A percentile compares a stretch with the other conserved stretches of the same genome.
Conservation (phyloP, 202 grass and related monocot species). For the Digitaria exilis region DNA sequence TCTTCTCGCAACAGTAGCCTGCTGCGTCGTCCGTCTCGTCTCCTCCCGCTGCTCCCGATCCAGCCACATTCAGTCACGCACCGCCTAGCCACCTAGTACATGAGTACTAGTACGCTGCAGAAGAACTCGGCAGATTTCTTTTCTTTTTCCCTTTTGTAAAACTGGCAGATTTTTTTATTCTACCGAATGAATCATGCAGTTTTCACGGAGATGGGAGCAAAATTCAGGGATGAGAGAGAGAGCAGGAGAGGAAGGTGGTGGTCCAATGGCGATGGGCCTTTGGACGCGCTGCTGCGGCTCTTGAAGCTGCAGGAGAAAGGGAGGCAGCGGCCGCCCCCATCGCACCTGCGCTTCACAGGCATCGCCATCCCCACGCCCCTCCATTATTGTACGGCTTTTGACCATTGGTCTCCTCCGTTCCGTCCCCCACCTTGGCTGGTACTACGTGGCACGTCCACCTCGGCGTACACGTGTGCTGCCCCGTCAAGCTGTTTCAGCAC, state of each 20-base stretch:
- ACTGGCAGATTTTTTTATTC: too few relatives aligned
- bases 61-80: background rate
- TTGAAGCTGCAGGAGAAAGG: constrained; percentile 74
- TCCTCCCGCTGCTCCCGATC: background rate
- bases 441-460: too few relatives aligned
- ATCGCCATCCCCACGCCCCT: constrained; percentile 24
- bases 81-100: background rate
- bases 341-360: constrained; percentile 23
- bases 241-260: background rate
- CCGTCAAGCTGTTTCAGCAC: too few relatives aligned
- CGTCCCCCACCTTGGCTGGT: background rate
- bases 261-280: constrained; percentile 21
- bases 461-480: too few relatives aligned
- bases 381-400: constrained; percentile 71
- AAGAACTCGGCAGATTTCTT: background rate
- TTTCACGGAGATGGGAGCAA: background rate
- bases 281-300: constrained; percentile 28
- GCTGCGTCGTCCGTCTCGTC: background rate
- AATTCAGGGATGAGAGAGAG: background rate
- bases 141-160: too few relatives aligned
- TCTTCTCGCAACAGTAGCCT: constrained; percentile 35
- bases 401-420: constrained; percentile 57
- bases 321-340: constrained; percentile 48
- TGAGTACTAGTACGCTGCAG: background rate
- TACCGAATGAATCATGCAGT: background rate